Base-by-base conservation (phyloP, 2,329 filamentous ascomycete genomes). In the Trichoderma sp. region DNA sequence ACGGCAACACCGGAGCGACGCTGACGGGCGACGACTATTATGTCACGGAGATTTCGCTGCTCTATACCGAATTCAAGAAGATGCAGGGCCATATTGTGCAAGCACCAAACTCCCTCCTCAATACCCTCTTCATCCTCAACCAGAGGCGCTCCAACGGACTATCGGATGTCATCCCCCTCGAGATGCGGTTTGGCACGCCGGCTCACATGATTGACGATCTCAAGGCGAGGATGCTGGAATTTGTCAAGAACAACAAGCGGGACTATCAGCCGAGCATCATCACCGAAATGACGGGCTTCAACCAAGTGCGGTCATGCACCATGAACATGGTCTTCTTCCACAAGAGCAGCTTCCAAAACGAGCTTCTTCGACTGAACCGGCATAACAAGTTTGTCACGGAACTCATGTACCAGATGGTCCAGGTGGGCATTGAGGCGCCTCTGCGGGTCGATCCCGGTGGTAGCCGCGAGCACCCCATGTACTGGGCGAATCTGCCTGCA, bases 21-120 rank as follows among this genome's bases (percentile, higher is more conserved):
- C 83, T 92, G 73, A 86, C 84, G 43, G 93, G 93, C 52, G 94
- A 97, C 71, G 94, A 97, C 72, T 98, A 97, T 78, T 97, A 96
- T 69, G 93, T 98, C 62, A 96, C 96, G 63, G 92, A 97, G 73
- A 96, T 98, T 63, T 90, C 92, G 1, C 83, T 98, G 1, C 83
- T 97, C 17, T 98, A 95, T 75, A 98, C 94, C 15, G 94, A 97
- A 73, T 97, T 97, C 81, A 97, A 97, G 83, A 97, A 97, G 82
- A 94, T 97, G 91, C 90, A 97, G 77, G 94, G 94, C 2, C 93
- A 97, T 72, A 90, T 97, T 26, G 94, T 98, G 0, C 94, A 97
- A 77, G 94, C 94, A 0, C 94, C 94, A 12, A 98, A 98, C 83
- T 96, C 90, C 65, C 88, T 97, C 44, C 85, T 98, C 63, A 98